A percentile compares a stretch with the other conserved stretches of the same genome.
These are phyloP conservation scores for Dendrobium huoshanense DNA, from an alignment of 106 monocot genomes.

Conservation along the genomic window DNA sequence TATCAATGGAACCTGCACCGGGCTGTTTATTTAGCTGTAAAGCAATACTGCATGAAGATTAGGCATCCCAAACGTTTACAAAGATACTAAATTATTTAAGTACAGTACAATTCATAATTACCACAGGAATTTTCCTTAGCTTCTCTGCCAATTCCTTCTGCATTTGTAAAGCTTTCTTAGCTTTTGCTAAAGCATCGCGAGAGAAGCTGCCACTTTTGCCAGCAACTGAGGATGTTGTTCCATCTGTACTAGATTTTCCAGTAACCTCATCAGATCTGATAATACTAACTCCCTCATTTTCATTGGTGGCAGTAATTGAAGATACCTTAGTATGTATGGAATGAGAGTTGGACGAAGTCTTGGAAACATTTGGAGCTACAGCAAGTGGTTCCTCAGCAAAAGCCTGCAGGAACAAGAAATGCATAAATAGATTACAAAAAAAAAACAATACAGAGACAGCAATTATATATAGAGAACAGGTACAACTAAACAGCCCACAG, in stretches of 20 bases:
- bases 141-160: conserved; percentile 86
- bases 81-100: not conserved
- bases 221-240: conserved; percentile 40
- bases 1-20: conserved; percentile 17
- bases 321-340: conserved; percentile 71
- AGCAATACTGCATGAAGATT: conserved; percentile 5
- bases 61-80: not conserved
- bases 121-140: conserved; percentile 84
- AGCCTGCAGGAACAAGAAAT: conserved; percentile 25
- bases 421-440: not conserved
- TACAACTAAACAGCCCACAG: not conserved
- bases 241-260: conserved; percentile 99
- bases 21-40: conserved; percentile 47
- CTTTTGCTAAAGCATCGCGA: conserved; percentile 98
- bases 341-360: conserved; percentile 25
- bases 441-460: not conserved
- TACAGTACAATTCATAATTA: conserved; percentile 10
- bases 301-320: conserved; percentile 94
- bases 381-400: conserved; percentile 34
- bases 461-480: not conserved
- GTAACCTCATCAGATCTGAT: conserved; percentile 98
- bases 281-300: conserved; percentile 99
- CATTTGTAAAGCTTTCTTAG: conserved; percentile 91
- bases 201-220: conserved; percentile 66
- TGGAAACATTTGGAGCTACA: conserved; percentile 29